phyloP scores from a whole-genome alignment of 148 eudicot genomes.

The Camellia japonica region DNA sequence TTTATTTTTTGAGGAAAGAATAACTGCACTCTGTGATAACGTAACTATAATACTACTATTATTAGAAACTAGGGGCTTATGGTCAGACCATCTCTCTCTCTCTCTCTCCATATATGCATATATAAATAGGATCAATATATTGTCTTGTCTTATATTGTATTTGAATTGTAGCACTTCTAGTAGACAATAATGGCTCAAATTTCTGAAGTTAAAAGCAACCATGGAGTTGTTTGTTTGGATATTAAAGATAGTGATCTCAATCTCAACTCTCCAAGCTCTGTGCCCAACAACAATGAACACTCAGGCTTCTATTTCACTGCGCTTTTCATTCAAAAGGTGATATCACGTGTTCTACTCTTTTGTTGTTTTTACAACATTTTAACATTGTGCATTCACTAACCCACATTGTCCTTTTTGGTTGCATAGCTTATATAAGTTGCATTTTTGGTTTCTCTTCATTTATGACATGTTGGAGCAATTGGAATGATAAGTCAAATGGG shows the following conservation, averaged over 20 bases:
- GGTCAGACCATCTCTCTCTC: background rate
- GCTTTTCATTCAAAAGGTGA: slow-evolving; percentile 7
- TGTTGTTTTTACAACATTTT: no score
- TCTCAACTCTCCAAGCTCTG: background rate
- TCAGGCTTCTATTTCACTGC: background rate
- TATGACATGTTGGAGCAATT: background rate
- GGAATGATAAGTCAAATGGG: no score
- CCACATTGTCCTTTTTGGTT: background rate
- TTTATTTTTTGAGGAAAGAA: background rate
- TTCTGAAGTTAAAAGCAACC: slow-evolving; percentile 1
- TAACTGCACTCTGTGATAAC: background rate
- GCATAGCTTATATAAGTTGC: background rate
- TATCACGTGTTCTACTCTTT: background rate
- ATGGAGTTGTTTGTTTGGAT: slow-evolving; percentile 4
- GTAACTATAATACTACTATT: background rate
- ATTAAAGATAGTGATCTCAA: background rate
- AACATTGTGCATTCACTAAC: background rate
- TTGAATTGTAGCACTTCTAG: background rate
- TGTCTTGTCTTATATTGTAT: background rate
- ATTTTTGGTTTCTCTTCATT: no score
- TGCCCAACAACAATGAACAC: slow-evolving; percentile 1
- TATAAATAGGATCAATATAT: background rate
- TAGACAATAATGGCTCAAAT: background rate
- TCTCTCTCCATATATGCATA: background rate
- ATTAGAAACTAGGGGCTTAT: slow-evolving; percentile 6